Evolutionary conservation across 768 basidiomycete species (phyloP).

Genomic region (Podaxis carcinomalis): DNA sequence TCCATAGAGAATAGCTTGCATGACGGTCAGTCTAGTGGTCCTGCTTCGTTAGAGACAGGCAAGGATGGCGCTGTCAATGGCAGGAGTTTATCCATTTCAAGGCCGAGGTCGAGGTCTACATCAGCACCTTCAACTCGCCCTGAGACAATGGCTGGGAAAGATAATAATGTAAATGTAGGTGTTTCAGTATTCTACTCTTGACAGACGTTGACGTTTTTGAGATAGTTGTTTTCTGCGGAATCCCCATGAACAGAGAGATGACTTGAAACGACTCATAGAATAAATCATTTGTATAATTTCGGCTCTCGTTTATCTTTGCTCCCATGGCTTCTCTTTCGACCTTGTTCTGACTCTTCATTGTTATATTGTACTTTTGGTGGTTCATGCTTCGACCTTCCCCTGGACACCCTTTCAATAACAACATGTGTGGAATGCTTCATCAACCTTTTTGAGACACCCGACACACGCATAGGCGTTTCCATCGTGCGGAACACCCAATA

Average conservation of each 20-base stretch:
- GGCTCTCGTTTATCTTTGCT: neutral
- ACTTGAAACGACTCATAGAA: neutral
- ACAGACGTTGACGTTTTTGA: neutral
- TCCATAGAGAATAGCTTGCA: neutral
- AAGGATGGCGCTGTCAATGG: neutral
- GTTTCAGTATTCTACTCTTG: neutral
- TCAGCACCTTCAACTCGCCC: constrained; percentile 11
- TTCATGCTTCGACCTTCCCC: neutral
- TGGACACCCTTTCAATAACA: neutral
- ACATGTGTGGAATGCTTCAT: neutral
- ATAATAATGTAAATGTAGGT: constrained; percentile 22
- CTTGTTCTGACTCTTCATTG: neutral
- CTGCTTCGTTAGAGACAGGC: neutral
- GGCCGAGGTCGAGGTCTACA: constrained; percentile 12
- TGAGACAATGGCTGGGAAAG: neutral
- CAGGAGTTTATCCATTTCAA: neutral
- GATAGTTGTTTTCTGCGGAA: constrained; percentile 38
- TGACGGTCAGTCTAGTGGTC: neutral
- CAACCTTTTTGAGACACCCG: neutral
- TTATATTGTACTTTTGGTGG: neutral
- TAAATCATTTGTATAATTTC: neutral
- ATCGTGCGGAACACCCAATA: no score
- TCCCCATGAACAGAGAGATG: constrained; percentile 24
- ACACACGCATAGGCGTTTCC: neutral
- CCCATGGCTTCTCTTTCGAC: neutral